Evolutionary conservation across 345 rosid species (phyloP), one percentile per base, ranked within the genome.

Genomic region (Jatropha curcas): DNA sequence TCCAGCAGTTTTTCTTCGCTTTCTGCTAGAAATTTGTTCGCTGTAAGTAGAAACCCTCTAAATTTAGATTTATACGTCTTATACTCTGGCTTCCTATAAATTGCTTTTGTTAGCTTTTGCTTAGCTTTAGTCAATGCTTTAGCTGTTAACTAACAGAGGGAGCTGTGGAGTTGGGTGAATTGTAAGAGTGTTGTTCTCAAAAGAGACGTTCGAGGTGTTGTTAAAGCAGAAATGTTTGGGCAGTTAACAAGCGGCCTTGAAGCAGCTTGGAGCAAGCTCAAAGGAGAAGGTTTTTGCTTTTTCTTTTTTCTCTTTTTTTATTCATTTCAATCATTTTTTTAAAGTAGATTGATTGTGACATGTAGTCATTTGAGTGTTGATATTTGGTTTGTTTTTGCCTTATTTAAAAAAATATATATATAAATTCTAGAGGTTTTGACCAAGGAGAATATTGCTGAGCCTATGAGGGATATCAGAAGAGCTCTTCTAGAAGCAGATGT

Each of bases 401-500:
- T 79, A 82, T 39, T 81, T 71, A n/a, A n/a, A n/a, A n/a, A n/a
- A n/a, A n/a, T n/a, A n/a, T n/a, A n/a, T n/a, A n/a, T n/a, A n/a
- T n/a, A n/a, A n/a, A n/a, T n/a, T n/a, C n/a, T 71, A 95, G 99
- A 92, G 85, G 89, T 86, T 39, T 81, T 95, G 93, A 90, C 96
- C 1, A 95, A 92, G 87, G 99, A 92, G 71, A 92, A 95, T 78
- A 88, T 95, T 46, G 87, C 74, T 78, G 99, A 91, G 81, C 98
- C 99, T n/a, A 92, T 95, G 99, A 78, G 90, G 69, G 99, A 95
- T 79, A 95, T 95, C 56, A 89, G 98, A 80, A 86, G 99, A 83
- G 96, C 97, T 58, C 99, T 95, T 62, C 71, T 95, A 48, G 99
- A 95, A 89, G 99, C 99, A 25, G 99, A 95, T 89, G 99, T 95